These are phyloP conservation scores for Apiospora sp. DNA, from an alignment of 2,329 filamentous ascomycete genomes.

Conservation along the genomic window DNA sequence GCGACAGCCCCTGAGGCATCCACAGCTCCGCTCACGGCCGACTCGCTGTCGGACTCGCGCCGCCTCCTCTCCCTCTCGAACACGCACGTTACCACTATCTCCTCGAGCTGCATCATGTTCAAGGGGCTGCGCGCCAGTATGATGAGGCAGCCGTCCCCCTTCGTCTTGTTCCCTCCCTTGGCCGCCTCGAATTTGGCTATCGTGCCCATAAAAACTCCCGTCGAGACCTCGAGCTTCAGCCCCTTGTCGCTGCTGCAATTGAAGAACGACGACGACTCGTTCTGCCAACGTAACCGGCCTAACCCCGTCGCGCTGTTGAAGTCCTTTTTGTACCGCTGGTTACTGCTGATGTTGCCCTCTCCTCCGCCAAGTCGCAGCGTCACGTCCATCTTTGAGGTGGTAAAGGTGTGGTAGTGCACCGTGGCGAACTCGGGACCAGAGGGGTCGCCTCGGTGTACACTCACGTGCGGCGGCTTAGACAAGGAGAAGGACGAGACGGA, in stretches of 20 bases:
- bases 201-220: background rate
- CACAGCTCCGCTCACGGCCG: background rate
- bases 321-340: background rate
- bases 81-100: background rate
- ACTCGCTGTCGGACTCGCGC: background rate
- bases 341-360: background rate
- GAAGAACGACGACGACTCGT: background rate
- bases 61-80: background rate
- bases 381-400: background rate
- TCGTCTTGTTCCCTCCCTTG: background rate
- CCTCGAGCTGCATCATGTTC: background rate
- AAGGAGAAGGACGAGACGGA: background rate
- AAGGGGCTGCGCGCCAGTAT: background rate
- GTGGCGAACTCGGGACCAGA: background rate
- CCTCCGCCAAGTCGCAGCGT: background rate
- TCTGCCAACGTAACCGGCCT: background rate
- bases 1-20: background rate
- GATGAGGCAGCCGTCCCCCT: background rate
- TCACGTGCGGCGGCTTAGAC: background rate
- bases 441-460: background rate
- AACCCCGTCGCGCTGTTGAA: background rate
- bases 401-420: background rate
- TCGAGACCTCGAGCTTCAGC: background rate
- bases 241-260: background rate
- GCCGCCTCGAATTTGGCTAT: background rate